Evolutionary conservation across 148 eudicot species (phyloP), one percentile per base, ranked within the genome.

Genomic region (Silene latifolia): DNA sequence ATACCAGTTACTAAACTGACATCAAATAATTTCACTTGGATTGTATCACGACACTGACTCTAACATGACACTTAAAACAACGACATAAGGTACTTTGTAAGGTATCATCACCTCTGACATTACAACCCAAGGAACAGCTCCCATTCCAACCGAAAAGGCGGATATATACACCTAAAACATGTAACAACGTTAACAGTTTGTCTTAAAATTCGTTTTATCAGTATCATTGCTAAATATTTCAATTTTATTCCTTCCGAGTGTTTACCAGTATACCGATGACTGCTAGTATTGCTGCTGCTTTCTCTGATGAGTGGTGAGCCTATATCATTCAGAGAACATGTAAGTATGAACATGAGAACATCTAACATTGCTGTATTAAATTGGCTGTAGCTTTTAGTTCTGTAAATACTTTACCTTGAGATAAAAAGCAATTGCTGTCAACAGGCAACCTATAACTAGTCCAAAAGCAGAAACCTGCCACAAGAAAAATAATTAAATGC

Each of bases 51-150:
- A 19, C 17, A 23, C 17, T 10, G 6, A 8, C 29, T 27, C 24
- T 25, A 62, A 62, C 14, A 62, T 3, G 63, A 59, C 25, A 19
- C 63, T 35, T 35, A 4, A 35, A 35, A 35, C 5, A 35, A 2
- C 42, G 42, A 60, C 24, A 60, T n/a, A 24, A 24, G 15, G 44
- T 39, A 69, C 9, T 8, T 72, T 24, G 24, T 46, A 25, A 61
- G n/a, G 23, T 72, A 10, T 63, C 13, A 56, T 11, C 79, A 93
- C 97, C 97, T 93, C 98, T 42, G 97, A 93, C 98, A 93, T 91
- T 29, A 93, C 82, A 24, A 91, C 95, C 97, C 98, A 91, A 35
- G 97, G 98, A 72, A 93, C 85, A 68, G 95, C 93, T 80, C 97
- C 98, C 95, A 93, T 88, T 72, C 98, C 98, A 39, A 64, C 82